These are phyloP conservation scores for Senecio squalidus DNA, from an alignment of 140 eudicot species.

Conservation along the genomic window DNA sequence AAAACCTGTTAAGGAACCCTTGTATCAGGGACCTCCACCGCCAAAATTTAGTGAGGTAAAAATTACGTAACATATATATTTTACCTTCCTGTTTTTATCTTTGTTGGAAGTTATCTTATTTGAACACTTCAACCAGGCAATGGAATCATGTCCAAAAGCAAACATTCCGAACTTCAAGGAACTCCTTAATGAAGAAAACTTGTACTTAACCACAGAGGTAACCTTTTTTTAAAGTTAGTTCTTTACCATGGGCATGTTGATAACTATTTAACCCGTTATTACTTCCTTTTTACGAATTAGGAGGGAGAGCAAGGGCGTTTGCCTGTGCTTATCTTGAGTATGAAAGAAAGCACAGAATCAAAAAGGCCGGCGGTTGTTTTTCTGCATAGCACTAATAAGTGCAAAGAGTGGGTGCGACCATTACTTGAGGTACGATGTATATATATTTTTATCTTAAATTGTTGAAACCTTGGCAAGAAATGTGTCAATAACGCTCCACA, in stretches of 20 bases:
- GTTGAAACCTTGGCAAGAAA: not conserved
- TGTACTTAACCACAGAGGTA: conserved; percentile 88
- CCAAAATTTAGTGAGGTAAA: conserved; percentile 61
- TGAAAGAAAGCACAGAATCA: conserved; percentile 41
- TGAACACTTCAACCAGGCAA: conserved; percentile 42
- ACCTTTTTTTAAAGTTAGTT: not conserved
- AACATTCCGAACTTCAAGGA: conserved; percentile 60
- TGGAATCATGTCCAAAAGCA: conserved; percentile 85
- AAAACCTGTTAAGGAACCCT: conserved; percentile 61
- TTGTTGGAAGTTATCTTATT: conserved; percentile 13
- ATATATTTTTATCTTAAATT: not conserved
- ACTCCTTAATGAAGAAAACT: conserved; percentile 73
- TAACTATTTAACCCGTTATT: too few relatives aligned
- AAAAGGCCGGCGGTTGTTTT: conserved; percentile 82
- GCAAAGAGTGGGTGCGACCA: conserved; percentile 93
- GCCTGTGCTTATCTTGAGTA: conserved; percentile 75
- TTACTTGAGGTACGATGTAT: conserved; percentile 61
- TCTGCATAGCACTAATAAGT: conserved; percentile 81
- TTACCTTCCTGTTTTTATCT: not conserved
- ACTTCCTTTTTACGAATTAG: conserved; percentile 31
- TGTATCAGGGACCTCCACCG: conserved; percentile 69
- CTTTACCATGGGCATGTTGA: not conserved
- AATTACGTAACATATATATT: not conserved
- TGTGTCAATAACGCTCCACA: not conserved
- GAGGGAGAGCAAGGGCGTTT: conserved; percentile 85